These are phyloP conservation scores for Camellia japonica DNA, from an alignment of 148 eudicot species.

Conservation along the genomic window DNA sequence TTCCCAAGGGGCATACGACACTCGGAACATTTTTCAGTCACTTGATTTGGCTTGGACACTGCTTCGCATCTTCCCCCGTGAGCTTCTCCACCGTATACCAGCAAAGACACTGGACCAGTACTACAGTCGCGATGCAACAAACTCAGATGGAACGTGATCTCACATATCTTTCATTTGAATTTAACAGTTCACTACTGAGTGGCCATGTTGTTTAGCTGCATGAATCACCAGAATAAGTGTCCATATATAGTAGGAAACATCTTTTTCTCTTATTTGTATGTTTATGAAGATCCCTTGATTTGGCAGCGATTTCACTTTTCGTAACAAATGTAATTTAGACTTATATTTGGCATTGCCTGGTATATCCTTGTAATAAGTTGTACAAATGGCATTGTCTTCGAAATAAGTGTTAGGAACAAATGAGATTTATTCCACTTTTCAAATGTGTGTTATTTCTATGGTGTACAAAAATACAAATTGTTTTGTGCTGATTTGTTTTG, in stretches of 20 bases:
- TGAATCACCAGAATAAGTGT: background rate
- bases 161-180: background rate
- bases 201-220: background rate
- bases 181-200: background rate
- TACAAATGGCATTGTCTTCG: too few relatives aligned
- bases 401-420: too few relatives aligned
- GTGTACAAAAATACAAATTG: too few relatives aligned
- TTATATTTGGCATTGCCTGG: too few relatives aligned
- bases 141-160: background rate
- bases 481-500: too few relatives aligned
- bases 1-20: conserved; percentile 95
- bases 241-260: background rate
- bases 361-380: too few relatives aligned
- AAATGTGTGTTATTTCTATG: too few relatives aligned
- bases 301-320: too few relatives aligned
- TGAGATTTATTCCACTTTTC: too few relatives aligned
- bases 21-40: conserved; percentile 88
- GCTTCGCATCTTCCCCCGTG: conserved; percentile 90
- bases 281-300: background rate
- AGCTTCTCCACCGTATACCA: conserved; percentile 96
- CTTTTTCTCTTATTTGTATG: background rate
- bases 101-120: conserved; percentile 91
- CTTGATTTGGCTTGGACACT: conserved; percentile 97
- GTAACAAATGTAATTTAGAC: too few relatives aligned
- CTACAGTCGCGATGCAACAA: conserved; percentile 79